Evolutionary conservation across 345 rosid species (phyloP).

Genomic region (Populus tremula): DNA sequence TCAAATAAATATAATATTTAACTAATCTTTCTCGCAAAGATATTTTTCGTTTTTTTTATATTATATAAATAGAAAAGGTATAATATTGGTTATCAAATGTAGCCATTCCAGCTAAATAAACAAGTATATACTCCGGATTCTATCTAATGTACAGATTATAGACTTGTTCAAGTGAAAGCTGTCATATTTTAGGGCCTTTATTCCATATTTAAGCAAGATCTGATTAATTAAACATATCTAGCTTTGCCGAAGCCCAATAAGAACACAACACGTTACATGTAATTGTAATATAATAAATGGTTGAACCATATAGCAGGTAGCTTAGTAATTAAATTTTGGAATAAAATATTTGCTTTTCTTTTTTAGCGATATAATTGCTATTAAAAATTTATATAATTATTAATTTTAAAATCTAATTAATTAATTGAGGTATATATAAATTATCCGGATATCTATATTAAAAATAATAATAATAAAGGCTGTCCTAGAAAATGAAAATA

Average conservation of each 20-base stretch:
- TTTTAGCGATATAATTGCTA: no score
- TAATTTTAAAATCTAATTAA: no score
- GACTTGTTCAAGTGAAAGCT: not conserved
- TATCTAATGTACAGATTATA: not conserved
- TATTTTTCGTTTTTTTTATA: no score
- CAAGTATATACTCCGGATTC: not conserved
- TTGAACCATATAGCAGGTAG: no score
- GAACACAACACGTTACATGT: not conserved
- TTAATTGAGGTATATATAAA: no score
- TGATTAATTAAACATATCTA: not conserved
- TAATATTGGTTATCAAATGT: not conserved
- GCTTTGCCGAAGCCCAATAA: not conserved
- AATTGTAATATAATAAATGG: not conserved
- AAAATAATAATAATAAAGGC: no score
- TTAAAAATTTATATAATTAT: no score
- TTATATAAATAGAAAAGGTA: not conserved
- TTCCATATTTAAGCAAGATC: not conserved
- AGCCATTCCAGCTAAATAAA: not conserved
- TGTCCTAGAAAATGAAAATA: not conserved
- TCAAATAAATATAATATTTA: no score
- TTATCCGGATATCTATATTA: no score
- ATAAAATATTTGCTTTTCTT: no score
- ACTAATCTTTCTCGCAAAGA: no score
- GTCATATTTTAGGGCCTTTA: not conserved
- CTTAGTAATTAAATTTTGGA: no score